Conservation (phyloP, 345 rosid species). For the Luvunga scandens region DNA sequence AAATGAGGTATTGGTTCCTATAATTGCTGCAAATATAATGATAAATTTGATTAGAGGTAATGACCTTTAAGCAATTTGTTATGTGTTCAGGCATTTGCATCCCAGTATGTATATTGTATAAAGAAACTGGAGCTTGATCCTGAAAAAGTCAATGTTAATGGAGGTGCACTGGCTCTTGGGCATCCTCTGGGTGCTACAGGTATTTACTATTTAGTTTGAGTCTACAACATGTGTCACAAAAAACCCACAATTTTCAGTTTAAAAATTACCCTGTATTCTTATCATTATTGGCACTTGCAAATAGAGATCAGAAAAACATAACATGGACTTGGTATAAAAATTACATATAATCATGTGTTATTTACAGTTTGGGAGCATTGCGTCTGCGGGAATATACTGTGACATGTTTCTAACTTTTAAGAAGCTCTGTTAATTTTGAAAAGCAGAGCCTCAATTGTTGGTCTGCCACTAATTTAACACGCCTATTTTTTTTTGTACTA, state of each 20-base stretch:
- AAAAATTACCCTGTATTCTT: background rate
- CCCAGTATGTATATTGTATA: slow-evolving; percentile 76
- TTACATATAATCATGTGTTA: background rate
- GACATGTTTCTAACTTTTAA: background rate
- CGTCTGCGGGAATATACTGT: background rate
- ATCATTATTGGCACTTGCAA: background rate
- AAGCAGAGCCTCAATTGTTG: background rate
- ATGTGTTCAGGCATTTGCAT: slow-evolving; percentile 83
- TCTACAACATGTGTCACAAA: background rate
- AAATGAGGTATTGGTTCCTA: slow-evolving; percentile 60
- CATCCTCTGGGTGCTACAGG: slow-evolving; percentile 99
- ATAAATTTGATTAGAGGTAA: background rate
- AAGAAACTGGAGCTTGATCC: slow-evolving; percentile 76
- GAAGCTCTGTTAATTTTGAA: slow-evolving; percentile 1
- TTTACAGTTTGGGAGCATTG: background rate
- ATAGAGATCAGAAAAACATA: background rate
- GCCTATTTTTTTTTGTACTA: slow-evolving; percentile 22
- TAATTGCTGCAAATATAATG: background rate
- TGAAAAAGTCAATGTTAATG: slow-evolving; percentile 85
- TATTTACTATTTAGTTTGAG: slow-evolving; percentile 12
- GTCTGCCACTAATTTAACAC: slow-evolving; percentile 7
- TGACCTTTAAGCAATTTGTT: background rate
- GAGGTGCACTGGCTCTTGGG: slow-evolving; percentile 94
- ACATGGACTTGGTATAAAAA: background rate
- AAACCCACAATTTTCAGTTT: slow-evolving; percentile 1